Base-by-base conservation (phyloP, 1,139 yeast species). In the Diutina pseudorugosa region DNA sequence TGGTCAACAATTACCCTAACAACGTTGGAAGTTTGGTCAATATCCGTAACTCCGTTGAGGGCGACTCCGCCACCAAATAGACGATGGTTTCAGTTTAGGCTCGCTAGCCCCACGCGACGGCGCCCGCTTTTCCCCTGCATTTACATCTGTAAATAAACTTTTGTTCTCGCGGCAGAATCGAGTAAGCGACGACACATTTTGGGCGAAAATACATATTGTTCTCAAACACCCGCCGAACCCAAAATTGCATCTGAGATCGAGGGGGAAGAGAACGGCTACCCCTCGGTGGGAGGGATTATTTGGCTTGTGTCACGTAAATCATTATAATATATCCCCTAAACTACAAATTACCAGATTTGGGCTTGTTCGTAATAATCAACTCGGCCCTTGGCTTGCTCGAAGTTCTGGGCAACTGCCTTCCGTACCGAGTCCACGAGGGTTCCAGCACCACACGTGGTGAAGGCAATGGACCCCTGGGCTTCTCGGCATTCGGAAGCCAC, bases 351-450 rank as follows among this genome's bases (percentile, higher is more conserved):
- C 59, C 60, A 58, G 27, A 56, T 53, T 36, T 58, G 58, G 30
- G 55, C 20, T 18, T 55, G 54, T 50, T 58, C 59, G 47, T 53
- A 57, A 41, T 53, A 58, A 48, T 58, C 60, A 20, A 58, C 54
- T n/a, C 59, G 40, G 54, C 55, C 56, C 2, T 42, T 25, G 19
- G 54, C 52, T 41, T 50, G 42, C 47, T 53, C 57, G 16, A 58
- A 53, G 27, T 52, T 49, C 4, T 51, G 33, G 25, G 56, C 56
- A 16, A 57, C 56, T 16, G 49, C 50, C 25, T 47, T 50, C 6
- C 60, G 53, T 48, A 52, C 44, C 16, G 57, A 58, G 21, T 57
- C 59, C 7, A 55, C 58, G 57, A 58, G 53, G 6, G 43, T 36
- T 1, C 59, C 51, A 3, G 54, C 53, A 4, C 60, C 60, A 41